Evolutionary conservation across 345 rosid species (phyloP).

Genomic region (Capsella bursapastoris): DNA sequence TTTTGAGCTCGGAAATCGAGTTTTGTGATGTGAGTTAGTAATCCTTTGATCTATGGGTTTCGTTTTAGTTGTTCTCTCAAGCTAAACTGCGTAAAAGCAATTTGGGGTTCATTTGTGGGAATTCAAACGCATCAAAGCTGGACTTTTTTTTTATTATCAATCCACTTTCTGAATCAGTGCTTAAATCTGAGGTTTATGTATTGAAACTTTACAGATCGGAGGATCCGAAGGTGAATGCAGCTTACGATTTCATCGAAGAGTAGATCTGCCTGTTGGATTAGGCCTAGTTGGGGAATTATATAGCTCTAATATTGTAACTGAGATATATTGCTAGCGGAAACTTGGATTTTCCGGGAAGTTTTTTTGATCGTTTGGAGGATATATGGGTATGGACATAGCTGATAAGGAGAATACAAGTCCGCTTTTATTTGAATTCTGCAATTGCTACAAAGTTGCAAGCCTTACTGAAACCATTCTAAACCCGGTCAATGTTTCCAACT

Average conservation of each 20-base stretch:
- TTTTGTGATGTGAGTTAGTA: constrained; percentile 21
- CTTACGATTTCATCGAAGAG: constrained; percentile 27
- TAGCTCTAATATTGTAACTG: constrained; percentile 19
- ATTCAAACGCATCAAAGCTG: constrained; percentile 19
- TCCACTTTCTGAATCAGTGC: constrained; percentile 35
- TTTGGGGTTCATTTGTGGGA: constrained; percentile 17
- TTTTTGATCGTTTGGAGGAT: constrained; percentile 17
- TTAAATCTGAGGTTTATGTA: constrained; percentile 30
- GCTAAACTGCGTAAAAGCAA: constrained; percentile 4
- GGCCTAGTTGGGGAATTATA: not conserved
- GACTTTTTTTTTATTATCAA: constrained; percentile 26
- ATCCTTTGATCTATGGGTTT: constrained; percentile 33
- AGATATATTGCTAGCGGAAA: constrained; percentile 30
- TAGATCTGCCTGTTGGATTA: constrained; percentile 6
- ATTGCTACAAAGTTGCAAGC: constrained; percentile 55
- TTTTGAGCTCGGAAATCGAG: constrained; percentile 22
- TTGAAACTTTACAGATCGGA: constrained; percentile 34
- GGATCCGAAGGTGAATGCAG: constrained; percentile 38
- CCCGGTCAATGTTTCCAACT: constrained; percentile 56
- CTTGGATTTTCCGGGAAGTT: constrained; percentile 1
- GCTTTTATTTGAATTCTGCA: constrained; percentile 45
- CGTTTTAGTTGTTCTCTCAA: constrained; percentile 3
- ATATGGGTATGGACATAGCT: constrained; percentile 58
- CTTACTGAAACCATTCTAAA: constrained; percentile 60
- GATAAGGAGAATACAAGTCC: constrained; percentile 38